phyloP scores from a whole-genome alignment of 164 flowering plant species.

The Berberis thunbergii region DNA sequence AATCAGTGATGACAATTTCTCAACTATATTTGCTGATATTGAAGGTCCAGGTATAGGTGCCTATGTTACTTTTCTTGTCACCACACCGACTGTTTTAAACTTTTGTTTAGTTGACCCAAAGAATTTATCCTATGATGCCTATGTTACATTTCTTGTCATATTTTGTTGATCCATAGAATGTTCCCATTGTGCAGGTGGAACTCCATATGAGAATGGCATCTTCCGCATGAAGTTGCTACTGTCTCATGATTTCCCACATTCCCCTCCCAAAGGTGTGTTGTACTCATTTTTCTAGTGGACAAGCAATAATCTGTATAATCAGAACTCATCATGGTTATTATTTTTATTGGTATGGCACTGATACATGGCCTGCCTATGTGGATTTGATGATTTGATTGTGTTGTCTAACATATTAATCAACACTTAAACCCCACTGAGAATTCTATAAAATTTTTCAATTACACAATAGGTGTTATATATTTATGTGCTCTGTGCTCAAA shows the following conservation, averaged over 20 bases:
- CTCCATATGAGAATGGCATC: slow-evolving; percentile 93
- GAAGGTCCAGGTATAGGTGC: slow-evolving; percentile 90
- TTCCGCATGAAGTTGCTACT: slow-evolving; percentile 91
- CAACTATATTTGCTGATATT: slow-evolving; percentile 90
- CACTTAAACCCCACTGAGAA: background rate
- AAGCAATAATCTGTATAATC: background rate
- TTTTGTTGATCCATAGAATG: background rate
- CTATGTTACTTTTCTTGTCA: slow-evolving; percentile 1
- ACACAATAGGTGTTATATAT: no score
- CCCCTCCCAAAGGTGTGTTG: slow-evolving; percentile 93
- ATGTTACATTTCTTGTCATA: background rate
- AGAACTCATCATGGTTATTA: background rate
- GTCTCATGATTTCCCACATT: slow-evolving; percentile 83
- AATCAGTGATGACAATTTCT: slow-evolving; percentile 87
- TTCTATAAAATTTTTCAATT: background rate
- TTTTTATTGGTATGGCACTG: background rate
- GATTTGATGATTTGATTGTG: background rate
- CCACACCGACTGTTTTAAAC: background rate
- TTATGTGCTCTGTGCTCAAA: no score
- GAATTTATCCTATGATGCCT: background rate
- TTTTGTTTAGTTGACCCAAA: background rate
- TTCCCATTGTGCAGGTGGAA: slow-evolving; percentile 68
- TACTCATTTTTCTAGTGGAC: background rate
- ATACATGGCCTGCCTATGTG: background rate
- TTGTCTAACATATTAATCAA: background rate